Conservation (phyloP, 2,329 filamentous ascomycete genomes). For the Leptographium lundbergii region DNA sequence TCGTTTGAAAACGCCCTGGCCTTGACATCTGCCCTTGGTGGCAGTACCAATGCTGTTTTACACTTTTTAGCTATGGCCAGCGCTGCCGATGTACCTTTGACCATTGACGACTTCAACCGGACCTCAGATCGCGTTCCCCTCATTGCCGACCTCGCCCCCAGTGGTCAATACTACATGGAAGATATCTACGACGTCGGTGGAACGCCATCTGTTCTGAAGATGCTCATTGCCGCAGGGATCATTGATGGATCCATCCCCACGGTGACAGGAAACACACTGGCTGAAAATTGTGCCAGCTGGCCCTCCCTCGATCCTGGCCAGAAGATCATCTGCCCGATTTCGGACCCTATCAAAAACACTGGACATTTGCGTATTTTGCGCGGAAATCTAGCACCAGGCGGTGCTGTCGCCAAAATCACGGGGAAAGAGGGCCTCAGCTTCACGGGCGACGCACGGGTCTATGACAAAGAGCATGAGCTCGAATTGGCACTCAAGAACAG, state of each 20-base stretch:
- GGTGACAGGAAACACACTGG: slow-evolving; percentile 72
- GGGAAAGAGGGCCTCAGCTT: slow-evolving; percentile 85
- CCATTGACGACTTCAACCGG: slow-evolving; percentile 70
- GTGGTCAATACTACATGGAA: slow-evolving; percentile 70
- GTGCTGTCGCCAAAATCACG: slow-evolving; percentile 91
- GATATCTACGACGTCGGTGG: slow-evolving; percentile 80
- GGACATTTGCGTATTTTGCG: slow-evolving; percentile 82
- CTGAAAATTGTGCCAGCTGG: slow-evolving; percentile 66
- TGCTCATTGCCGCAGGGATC: slow-evolving; percentile 63
- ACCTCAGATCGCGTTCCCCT: slow-evolving; percentile 75
- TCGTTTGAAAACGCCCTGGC: slow-evolving; percentile 83
- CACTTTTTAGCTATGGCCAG: slow-evolving; percentile 87
- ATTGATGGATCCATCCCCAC: slow-evolving; percentile 70
- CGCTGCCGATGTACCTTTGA: slow-evolving; percentile 64
- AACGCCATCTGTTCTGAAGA: slow-evolving; percentile 73
- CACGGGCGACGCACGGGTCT: slow-evolving; percentile 68
- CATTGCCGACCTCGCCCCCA: slow-evolving; percentile 74
- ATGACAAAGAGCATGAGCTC: slow-evolving; percentile 73
- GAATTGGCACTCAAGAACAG: slow-evolving; percentile 59
- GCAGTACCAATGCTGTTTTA: slow-evolving; percentile 77
- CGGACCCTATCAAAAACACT: slow-evolving; percentile 60
- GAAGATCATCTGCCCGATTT: slow-evolving; percentile 67
- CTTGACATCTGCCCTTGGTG: slow-evolving; percentile 84
- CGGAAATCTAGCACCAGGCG: slow-evolving; percentile 78
- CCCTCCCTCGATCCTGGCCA: slow-evolving; percentile 69